Conservation (phyloP, 2,329 filamentous ascomycete species). For the Clonostachys byssicola region DNA sequence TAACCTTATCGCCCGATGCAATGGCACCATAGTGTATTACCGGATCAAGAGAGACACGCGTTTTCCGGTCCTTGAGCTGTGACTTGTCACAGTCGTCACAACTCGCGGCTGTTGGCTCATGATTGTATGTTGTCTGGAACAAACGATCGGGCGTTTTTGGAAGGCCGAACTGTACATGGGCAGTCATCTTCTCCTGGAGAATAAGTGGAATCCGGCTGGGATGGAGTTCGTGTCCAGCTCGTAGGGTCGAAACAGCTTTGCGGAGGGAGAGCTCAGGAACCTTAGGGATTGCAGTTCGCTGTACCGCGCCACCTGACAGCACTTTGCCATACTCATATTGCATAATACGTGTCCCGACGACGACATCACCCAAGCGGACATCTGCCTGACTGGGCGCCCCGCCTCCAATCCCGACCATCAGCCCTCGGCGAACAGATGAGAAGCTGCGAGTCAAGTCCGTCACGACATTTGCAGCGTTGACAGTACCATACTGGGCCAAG, state of each 20-base stretch:
- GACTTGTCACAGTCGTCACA: slow-evolving; percentile 3
- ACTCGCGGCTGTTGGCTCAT: neutral
- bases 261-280: neutral
- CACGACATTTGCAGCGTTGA: slow-evolving; percentile 7
- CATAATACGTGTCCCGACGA: slow-evolving; percentile 11
- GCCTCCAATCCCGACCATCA: slow-evolving; percentile 20
- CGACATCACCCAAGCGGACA: slow-evolving; percentile 12
- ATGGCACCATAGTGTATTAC: slow-evolving; percentile 11
- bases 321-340: slow-evolving; percentile 13
- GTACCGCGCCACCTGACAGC: neutral
- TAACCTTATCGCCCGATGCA: slow-evolving; percentile 22
- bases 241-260: slow-evolving; percentile 4
- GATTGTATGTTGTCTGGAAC: neutral
- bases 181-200: neutral
- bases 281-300: neutral
- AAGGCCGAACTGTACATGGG: slow-evolving; percentile 1
- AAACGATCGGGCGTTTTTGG: slow-evolving; percentile 6
- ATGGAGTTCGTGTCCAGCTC: neutral
- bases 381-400: slow-evolving; percentile 11
- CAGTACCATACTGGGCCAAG: slow-evolving; percentile 10
- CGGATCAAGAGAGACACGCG: neutral
- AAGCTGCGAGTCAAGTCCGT: slow-evolving; percentile 7
- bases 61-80: neutral
- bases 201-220: neutral
- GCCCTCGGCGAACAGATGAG: slow-evolving; percentile 2